Evolutionary conservation across 441 rosid species (phyloP), one percentile per base, ranked within the genome.

Genomic region (Pelargonium hybrid): DNA sequence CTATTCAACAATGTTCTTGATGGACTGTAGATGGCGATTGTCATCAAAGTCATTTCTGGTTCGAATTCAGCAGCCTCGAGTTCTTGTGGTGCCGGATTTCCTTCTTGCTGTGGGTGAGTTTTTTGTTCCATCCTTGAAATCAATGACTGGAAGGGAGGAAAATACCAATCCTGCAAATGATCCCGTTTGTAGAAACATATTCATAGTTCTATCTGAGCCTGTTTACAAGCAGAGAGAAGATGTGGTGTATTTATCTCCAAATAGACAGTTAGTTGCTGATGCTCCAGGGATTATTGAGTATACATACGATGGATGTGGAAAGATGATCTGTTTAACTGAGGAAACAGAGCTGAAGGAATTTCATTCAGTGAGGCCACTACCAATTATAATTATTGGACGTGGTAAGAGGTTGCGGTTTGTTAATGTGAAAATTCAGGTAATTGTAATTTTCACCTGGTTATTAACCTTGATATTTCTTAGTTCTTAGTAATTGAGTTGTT

Each of bases 11-110:
- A 92, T 95, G 98, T 83, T 95, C 68, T 85, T 95, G 82, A 89
- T 92, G 97, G 99, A 95, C 81, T 92, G 80, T 76, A 87, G 98
- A 85, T 92, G 91, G 90, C 89, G 99, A 59, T 73, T 76, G 69
- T 86, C 98, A 76, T 92, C 98, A 74, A 92, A 87, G 75, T 95
- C 99, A 73, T 83, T 80, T 83, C 96, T 92, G 45, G 78, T 91
- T 72, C 87, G 99, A 68, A 74, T 92, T 78, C 99, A 95, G 84
- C 99, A 92, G 76, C 99, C 97, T 66, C 96, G 92, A 72, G 77
- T 95, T 69, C 97, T 95, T 84, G 97, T 89, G 71, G 99, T 91
- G 73, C 99, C 96, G 3, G 99, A 95, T 84, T 95, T 92, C 84
- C 97, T 95, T 80, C 90, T 92, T 64, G 92, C 96, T 9, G 86